Evolutionary conservation across 352 stramenopile species (phyloP).

Genomic region (Phytophthora aleatoria): DNA sequence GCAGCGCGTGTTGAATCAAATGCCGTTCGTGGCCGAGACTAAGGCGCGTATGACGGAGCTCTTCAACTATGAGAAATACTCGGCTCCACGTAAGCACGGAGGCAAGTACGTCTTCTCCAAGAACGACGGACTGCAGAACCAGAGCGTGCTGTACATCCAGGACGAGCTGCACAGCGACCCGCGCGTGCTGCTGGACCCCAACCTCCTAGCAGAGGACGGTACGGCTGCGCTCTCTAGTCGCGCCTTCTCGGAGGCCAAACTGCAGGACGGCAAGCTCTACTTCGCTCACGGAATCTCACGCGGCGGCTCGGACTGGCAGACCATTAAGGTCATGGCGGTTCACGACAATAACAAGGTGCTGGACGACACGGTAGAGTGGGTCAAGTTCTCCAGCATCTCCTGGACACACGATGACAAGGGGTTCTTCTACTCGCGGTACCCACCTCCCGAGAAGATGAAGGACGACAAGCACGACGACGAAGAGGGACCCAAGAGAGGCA

Average conservation of each 20-base stretch:
- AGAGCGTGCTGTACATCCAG: conserved; percentile 90
- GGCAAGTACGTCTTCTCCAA: conserved; percentile 87
- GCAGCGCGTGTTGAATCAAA: conserved; percentile 62
- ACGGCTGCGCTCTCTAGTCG: conserved; percentile 70
- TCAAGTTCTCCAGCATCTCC: conserved; percentile 86
- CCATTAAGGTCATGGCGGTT: conserved; percentile 84
- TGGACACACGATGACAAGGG: conserved; percentile 86
- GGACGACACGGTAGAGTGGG: conserved; percentile 84
- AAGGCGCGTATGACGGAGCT: conserved; percentile 82
- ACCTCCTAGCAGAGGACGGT: conserved; percentile 72
- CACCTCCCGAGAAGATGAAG: conserved; percentile 63
- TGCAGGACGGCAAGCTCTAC: conserved; percentile 68
- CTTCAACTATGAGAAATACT: conserved; percentile 91
- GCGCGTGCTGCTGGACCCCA: conserved; percentile 83
- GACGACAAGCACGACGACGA: conserved; percentile 45
- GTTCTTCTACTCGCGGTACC: conserved; percentile 89
- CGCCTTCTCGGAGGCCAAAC: conserved; percentile 77
- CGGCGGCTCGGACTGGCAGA: conserved; percentile 88
- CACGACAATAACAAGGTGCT: conserved; percentile 71
- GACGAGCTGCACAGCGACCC: conserved; percentile 64
- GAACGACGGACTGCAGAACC: conserved; percentile 90
- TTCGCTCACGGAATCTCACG: conserved; percentile 85
- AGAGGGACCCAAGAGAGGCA: conserved; percentile 64
- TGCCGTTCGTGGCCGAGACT: conserved; percentile 74
- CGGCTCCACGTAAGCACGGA: conserved; percentile 71